Evolutionary conservation across 2,329 filamentous ascomycete genomes (phyloP), one percentile per base, ranked within the genome.

Genomic region (Clonostachys sp.): DNA sequence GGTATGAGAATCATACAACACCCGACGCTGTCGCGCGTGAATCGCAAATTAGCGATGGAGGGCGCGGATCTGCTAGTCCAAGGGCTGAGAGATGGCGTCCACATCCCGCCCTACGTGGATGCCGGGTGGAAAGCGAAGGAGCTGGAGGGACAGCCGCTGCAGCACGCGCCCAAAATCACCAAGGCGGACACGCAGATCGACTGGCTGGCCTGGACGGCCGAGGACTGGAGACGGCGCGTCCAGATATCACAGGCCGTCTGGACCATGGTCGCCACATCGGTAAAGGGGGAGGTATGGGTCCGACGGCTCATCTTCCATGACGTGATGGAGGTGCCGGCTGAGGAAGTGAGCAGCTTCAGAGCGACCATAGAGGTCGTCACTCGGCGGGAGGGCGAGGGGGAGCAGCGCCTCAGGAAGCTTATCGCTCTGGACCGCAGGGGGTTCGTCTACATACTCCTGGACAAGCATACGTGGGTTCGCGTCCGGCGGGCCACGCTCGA

Each of bases 111-210:
- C 2, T 61, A 78, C n/a, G 54, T 61, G 35, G 62, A 69, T 12
- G 59, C 64, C 8, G 61, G 61, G 30, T 62, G 59, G 62, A 57
- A 47, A 47, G 55, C 45, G 9, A 46, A 35, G 9, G 51, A 53
- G 18, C 50, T 49, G 17, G 56, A 46, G 45, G 62, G 33, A 6
- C 20, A 43, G 24, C 42, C 42, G 12, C 55, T 64, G 3, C 48
- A 47, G 24, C 78, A 86, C 57, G 92, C 92, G 2, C 80, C 81
- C 2, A 96, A 96, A 61, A 80, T 96, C 50, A 80, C 67, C 2
- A 78, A 84, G 47, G 66, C 74, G 6, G 82, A 92, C 55, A 69
- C 73, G 3, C 77, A 81, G 49, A 66, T 95, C 8, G 67, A 83
- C 51, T 89, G 85, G 76, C 41, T 41, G 1, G 42, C 53, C 5